A percentile compares a stretch with the other conserved stretches of the same genome.
These are phyloP conservation scores for Penstemon davidsonii DNA, from an alignment of 257 asterid genomes.

Conservation along the genomic window DNA sequence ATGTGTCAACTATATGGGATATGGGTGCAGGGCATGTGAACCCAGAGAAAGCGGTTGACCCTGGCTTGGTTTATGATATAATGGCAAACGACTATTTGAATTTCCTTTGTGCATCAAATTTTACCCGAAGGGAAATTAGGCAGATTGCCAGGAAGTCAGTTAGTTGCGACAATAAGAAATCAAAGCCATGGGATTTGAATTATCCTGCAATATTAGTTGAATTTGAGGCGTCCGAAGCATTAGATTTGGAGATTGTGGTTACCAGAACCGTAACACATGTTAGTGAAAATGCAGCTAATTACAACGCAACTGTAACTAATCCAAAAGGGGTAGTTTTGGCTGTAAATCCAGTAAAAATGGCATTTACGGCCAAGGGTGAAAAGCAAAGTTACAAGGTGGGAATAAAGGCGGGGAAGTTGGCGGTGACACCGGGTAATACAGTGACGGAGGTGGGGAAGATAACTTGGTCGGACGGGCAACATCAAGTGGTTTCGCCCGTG, in stretches of 20 bases:
- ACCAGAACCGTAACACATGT: constrained; percentile 62
- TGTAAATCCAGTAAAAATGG: constrained; percentile 51
- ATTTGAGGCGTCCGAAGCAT: constrained; percentile 35
- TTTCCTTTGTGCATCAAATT: constrained; percentile 70
- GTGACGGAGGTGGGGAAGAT: constrained; percentile 61
- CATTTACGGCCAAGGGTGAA: constrained; percentile 45
- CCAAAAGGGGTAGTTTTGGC: constrained; percentile 45
- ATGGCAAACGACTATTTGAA: constrained; percentile 46
- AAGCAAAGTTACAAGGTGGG: constrained; percentile 46
- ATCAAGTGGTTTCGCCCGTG: constrained; percentile 65
- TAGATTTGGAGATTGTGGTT: constrained; percentile 26
- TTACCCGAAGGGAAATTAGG: constrained; percentile 38
- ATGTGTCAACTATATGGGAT: constrained; percentile 51
- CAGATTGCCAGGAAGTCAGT: constrained; percentile 39
- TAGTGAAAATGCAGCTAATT: constrained; percentile 38
- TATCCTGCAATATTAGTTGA: constrained; percentile 68
- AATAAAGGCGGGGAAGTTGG: constrained; percentile 47
- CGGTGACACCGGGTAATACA: constrained; percentile 40
- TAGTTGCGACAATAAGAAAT: constrained; percentile 37
- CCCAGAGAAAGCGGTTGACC: constrained; percentile 72
- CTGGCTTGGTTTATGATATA: constrained; percentile 77
- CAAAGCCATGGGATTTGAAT: constrained; percentile 69
- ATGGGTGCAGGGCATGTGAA: constrained; percentile 82
- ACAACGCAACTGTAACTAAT: constrained; percentile 33
- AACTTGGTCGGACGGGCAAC: constrained; percentile 63